Base-by-base conservation (phyloP, 2,329 filamentous ascomycete genomes). In the Plectosphaerella sp. region DNA sequence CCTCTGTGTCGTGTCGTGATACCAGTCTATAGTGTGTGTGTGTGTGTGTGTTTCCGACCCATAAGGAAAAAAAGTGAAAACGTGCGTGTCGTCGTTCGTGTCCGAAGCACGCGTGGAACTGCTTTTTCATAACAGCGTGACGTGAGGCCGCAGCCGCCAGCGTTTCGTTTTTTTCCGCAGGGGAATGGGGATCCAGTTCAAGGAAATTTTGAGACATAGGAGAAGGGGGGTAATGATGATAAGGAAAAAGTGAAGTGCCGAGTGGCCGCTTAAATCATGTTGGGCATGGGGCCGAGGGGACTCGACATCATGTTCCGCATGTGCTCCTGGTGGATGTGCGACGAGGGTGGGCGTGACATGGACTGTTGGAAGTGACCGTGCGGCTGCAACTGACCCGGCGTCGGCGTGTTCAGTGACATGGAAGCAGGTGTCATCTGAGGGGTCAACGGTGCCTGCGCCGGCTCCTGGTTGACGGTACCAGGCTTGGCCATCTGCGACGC, bases 401-500 rank as follows among this genome's bases (percentile, higher is more conserved):
- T 70, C 5, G 75, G 74, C 43, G 73, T 74, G 46, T 63, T 70
- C 42, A 63, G 64, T 20, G 68, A 65, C 36, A 61, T 53, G 7
- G 62, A 59, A 1, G 65, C 67, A 11, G 72, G 65, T 3, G 72
- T 71, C 62, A 70, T 68, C 54, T 78, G 75, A 18, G 77, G 76
- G 15, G 77, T 78, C 52, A 69, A 60, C 16, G 64, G 61, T 18
- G 53, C 54, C 49, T 67, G 72, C 24, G 69, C 64, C 28, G 28
- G 28, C 57, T 81, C 76, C 22, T 67, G 64, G 63, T 77, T 78
- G 43, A 33, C 28, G 11, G 28, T 33, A 9, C 28, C 28, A 33
- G 74, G 68, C 62, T 76, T 82, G 9, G 72, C 65, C 63, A 73
- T 73, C 50, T 68, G 71, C 25, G 72, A 65, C 35, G 70, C 68